phyloP scores from a whole-genome alignment of 2,329 filamentous ascomycete species.

The Septoria linicola region DNA sequence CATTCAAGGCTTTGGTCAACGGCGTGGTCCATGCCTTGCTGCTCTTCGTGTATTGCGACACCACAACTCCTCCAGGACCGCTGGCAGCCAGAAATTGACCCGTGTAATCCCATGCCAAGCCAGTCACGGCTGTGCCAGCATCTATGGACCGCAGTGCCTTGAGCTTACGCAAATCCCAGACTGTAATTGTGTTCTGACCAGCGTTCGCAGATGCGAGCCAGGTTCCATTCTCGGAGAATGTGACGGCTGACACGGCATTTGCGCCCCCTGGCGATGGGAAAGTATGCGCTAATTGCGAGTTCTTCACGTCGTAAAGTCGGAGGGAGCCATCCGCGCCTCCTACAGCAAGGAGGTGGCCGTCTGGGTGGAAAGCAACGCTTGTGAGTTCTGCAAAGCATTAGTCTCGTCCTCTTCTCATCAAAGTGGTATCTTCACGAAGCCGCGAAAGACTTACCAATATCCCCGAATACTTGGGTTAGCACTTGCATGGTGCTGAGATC shows the following conservation, averaged over 20 bases:
- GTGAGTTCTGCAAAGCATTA: slow-evolving; percentile 59
- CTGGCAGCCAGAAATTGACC: slow-evolving; percentile 86
- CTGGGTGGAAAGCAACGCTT: slow-evolving; percentile 84
- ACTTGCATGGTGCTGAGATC: slow-evolving; percentile 67
- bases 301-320: slow-evolving; percentile 85
- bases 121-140: slow-evolving; percentile 72
- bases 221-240: slow-evolving; percentile 94
- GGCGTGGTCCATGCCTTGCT: slow-evolving; percentile 88
- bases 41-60: slow-evolving; percentile 86
- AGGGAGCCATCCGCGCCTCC: slow-evolving; percentile 79
- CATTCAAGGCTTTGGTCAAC: slow-evolving; percentile 71
- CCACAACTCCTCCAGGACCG: slow-evolving; percentile 75
- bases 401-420: slow-evolving; percentile 31
- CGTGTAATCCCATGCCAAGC: slow-evolving; percentile 87
- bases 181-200: slow-evolving; percentile 72
- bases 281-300: slow-evolving; percentile 70
- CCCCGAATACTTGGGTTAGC: slow-evolving; percentile 75
- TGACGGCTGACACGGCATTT: slow-evolving; percentile 67
- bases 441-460: slow-evolving; percentile 63
- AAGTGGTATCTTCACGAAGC: background rate
- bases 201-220: slow-evolving; percentile 86
- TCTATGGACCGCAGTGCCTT: slow-evolving; percentile 82
- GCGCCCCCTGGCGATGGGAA: slow-evolving; percentile 59
- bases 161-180: slow-evolving; percentile 90
- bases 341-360: slow-evolving; percentile 88